A percentile compares a stretch with the other conserved stretches of the same genome.
phyloP scores from a whole-genome alignment of 2,329 filamentous ascomycete genomes.

The Pseudocercospora vitis region DNA sequence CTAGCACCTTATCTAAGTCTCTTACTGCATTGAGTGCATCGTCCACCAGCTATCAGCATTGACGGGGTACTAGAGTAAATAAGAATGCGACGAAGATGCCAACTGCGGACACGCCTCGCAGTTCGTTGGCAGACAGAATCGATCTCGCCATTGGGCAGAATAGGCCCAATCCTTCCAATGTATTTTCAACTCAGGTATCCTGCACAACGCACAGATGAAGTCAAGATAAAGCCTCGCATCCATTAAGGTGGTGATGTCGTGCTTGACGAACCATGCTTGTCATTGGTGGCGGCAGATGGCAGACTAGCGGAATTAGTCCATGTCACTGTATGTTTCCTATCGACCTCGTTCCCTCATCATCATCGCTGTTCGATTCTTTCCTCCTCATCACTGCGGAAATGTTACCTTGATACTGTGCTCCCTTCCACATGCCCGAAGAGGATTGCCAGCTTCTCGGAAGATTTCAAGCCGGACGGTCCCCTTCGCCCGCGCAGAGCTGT shows the following conservation, averaged over 20 bases:
- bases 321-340: neutral
- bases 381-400: neutral
- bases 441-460: constrained; percentile 3
- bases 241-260: neutral
- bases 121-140: no score
- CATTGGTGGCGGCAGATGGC: neutral
- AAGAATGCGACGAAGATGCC: no score
- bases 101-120: no score
- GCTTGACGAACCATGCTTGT: neutral
- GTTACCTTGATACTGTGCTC: neutral
- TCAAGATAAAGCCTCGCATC: neutral
- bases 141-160: no score
- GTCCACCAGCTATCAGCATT: no score
- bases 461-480: neutral
- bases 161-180: neutral
- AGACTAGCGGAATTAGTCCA: neutral
- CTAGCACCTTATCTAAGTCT: no score
- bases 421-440: constrained; percentile 12
- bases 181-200: neutral
- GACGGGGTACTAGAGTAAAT: no score
- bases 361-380: neutral
- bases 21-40: no score
- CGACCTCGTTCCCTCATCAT: neutral
- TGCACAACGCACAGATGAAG: neutral
- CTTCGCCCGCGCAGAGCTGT: neutral